Evolutionary conservation across 106 monocot species (phyloP), one percentile per base, ranked within the genome.

Genomic region (Allium cepa): DNA sequence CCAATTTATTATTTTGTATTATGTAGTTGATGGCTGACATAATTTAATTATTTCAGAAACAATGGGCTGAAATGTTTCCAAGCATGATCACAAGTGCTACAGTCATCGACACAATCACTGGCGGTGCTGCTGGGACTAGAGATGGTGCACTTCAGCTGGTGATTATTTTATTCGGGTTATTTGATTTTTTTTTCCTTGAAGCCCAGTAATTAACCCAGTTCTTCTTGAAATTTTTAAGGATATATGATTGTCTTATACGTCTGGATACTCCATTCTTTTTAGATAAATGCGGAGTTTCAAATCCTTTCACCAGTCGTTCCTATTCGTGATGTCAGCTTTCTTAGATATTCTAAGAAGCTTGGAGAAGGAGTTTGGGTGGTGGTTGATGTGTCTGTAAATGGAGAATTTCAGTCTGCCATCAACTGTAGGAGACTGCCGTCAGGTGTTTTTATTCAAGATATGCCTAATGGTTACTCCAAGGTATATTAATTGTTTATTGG

Each of bases 11-110:
- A 55, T 55, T 11, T 55, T 55, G 53, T 15, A 15, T 18, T 17
- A n/a, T 10, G 0, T 27, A 47, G 55, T 53, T 46, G 13, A 11
- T 46, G 0, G 14, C 22, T 2, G 9, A 5, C 4, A 51, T 22
- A 48, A 12, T 12, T 7, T 8, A 55, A 55, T 59, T 59, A 17
- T 59, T 58, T 27, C 76, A 95, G 94, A 68, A 66, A 58, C 85
- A 79, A 0, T 95, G 91, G 90, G 68, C 78, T 7, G 94, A 95
- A 16, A 95, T 95, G 85, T 95, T 95, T 48, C 80, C 94, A n/a
- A 76, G 78, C 14, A 62, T 95, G 70, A 78, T 95, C 9, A 80
- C 90, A 0, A 87, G 83, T 66, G 56, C 90, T 14, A 46, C 72
- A 9, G 79, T 83, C 13, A 79, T 73, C 11, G 94, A 90, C 47